These are phyloP conservation scores for Coemansia aciculifera DNA, from an alignment of 192 early-diverging fungal species.

Conservation along the genomic window DNA sequence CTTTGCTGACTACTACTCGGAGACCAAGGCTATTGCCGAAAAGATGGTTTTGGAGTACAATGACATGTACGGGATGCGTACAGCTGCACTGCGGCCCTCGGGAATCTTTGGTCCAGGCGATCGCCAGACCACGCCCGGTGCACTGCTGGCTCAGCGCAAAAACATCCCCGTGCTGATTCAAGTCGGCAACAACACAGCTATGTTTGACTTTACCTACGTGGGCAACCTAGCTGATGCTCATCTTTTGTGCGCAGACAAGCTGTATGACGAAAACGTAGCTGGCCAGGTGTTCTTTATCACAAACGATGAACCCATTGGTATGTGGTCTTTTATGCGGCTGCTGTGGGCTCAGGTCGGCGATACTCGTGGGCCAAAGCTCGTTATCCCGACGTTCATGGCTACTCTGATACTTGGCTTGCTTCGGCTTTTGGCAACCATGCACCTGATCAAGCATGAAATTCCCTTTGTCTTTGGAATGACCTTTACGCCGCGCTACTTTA, in stretches of 20 bases:
- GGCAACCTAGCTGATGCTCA: constrained; percentile 93
- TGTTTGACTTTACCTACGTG: constrained; percentile 94
- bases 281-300: constrained; percentile 87
- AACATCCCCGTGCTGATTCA: constrained; percentile 66
- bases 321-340: constrained; percentile 85
- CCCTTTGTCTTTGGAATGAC: constrained; percentile 79
- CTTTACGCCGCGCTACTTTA: constrained; percentile 80
- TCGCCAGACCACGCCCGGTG: constrained; percentile 66
- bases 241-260: constrained; percentile 77
- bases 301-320: constrained; percentile 84
- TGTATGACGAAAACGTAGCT: constrained; percentile 57
- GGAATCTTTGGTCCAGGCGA: constrained; percentile 92
- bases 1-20: constrained; percentile 88
- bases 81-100: constrained; percentile 79
- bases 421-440: constrained; percentile 59
- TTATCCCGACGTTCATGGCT: constrained; percentile 69
- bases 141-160: constrained; percentile 63
- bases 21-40: constrained; percentile 82
- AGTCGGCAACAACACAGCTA: constrained; percentile 78
- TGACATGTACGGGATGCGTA: constrained; percentile 61
- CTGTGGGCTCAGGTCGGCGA: constrained; percentile 64
- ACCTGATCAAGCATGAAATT: constrained; percentile 69
- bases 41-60: constrained; percentile 76
- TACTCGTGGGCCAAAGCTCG: constrained; percentile 58
- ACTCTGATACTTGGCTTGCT: constrained; percentile 65